Conservation (phyloP, 2,329 filamentous ascomycete species). For the Cryphonectria carpinicola region DNA sequence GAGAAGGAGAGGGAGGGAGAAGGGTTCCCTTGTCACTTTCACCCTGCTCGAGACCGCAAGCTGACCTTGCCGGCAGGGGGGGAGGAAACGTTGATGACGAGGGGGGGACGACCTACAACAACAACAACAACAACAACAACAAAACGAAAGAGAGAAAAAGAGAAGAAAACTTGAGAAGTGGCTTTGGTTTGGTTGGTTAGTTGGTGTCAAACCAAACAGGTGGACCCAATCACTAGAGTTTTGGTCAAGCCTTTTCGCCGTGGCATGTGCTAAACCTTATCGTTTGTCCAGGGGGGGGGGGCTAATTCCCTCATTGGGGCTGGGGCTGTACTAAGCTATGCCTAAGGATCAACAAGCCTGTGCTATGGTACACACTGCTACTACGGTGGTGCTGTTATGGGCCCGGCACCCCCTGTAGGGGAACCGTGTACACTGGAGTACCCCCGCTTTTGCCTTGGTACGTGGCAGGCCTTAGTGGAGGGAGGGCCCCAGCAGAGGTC, state of each 20-base stretch:
- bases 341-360: not conserved
- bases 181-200: constrained; percentile 38
- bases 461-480: not conserved
- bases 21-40: not conserved
- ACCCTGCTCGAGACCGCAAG: not conserved
- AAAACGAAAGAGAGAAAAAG: not conserved
- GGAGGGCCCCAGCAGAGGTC: constrained; percentile 5
- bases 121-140: too few species aligned
- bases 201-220: constrained; percentile 40
- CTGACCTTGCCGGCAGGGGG: not conserved
- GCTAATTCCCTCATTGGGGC: constrained; percentile 16
- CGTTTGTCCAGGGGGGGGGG: not conserved
- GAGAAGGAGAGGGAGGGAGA: not conserved
- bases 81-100: not conserved
- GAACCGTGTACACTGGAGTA: not conserved
- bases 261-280: constrained; percentile 26
- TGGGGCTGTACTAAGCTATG: not conserved
- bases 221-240: constrained; percentile 21
- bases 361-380: not conserved
- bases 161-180: constrained; percentile 31
- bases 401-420: not conserved
- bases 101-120: not conserved
- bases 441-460: not conserved
- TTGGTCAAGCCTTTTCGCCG: constrained; percentile 3
- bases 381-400: not conserved